Base-by-base conservation (phyloP, 768 basidiomycete species). In the Agrocybe chaxingu region DNA sequence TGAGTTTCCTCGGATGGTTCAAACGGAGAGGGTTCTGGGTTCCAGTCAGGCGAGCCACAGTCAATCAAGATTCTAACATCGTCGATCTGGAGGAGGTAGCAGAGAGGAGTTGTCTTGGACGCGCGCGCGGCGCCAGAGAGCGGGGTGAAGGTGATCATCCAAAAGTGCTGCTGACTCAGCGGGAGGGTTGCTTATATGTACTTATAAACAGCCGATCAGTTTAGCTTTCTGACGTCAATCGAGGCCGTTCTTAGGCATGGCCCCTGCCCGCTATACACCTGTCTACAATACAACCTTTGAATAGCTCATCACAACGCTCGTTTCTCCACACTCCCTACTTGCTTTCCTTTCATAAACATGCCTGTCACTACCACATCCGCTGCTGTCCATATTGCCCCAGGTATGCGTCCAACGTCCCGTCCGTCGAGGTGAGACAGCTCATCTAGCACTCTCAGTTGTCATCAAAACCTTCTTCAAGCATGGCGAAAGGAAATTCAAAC, bases 131-230 rank as follows among this genome's bases (percentile, higher is more conserved):
- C 83, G 19, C 92, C 92, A 34, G 92, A 87, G 40, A 98, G 74
- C 1, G 96, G 90, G 7, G 89, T 94, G 66, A 98, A 92, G 24
- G 92, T 95, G 74, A 98, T 94, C 93, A 97, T 96, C 34, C 52
- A 58, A 48, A 48, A 42, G 34, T 34, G 35, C 19, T 29, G 49
- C 19, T 49, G 41, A 46, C 60, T 64, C 59, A 56, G 53, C 56
- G 24, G 18, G 16, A 9, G 47, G 35, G 43, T 41, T 40, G 24
- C 32, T 29, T 18, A 38, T 56, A 63, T 65, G 61, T 40, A 19
- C 32, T 29, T 18, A 38, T 56, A 63, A 66, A 62, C 49, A 62
- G 36, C 43, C 19, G 51, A 46, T 48, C 29, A 31, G 45, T 29
- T 35, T 48, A 41, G 18, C 40, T 16, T n/a, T 46, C 50, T 67